Evolutionary conservation across 768 basidiomycete genomes (phyloP).

Genomic region (Rhodotorula babjevae): DNA sequence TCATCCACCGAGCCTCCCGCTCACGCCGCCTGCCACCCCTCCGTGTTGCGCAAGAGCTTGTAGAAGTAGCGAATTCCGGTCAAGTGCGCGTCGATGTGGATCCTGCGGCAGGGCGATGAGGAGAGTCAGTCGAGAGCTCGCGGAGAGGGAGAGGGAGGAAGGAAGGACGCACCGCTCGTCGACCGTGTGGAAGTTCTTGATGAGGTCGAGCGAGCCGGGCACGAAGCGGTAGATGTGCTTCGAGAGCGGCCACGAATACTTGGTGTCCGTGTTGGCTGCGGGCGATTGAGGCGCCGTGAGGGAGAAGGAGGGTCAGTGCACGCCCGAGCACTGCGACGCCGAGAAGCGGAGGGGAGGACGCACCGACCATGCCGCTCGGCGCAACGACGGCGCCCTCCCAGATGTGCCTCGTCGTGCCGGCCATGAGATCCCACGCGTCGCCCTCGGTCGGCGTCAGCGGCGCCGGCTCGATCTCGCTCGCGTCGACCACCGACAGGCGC

Average conservation of each 20-base stretch:
- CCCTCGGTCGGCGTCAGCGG: slow-evolving; percentile 31
- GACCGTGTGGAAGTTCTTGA: slow-evolving; percentile 45
- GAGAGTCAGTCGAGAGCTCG: not conserved
- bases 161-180: slow-evolving; percentile 36
- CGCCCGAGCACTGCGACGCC: no score
- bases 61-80: slow-evolving; percentile 47
- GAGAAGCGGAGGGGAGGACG: not conserved
- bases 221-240: slow-evolving; percentile 48
- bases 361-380: slow-evolving; percentile 26
- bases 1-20: no score
- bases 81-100: slow-evolving; percentile 46
- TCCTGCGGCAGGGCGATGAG: slow-evolving; percentile 2
- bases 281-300: no score
- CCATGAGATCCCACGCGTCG: slow-evolving; percentile 19
- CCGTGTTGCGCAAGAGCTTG: slow-evolving; percentile 47
- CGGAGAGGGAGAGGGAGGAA: not conserved
- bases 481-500: slow-evolving; percentile 1
- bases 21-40: slow-evolving; percentile 35
- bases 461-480: slow-evolving; percentile 25
- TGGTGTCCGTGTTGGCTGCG: slow-evolving; percentile 29
- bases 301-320: not conserved
- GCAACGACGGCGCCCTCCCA: slow-evolving; percentile 19
- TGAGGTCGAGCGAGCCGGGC: slow-evolving; percentile 31
- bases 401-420: slow-evolving; percentile 14
- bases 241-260: slow-evolving; percentile 45